Base-by-base conservation (phyloP, 768 basidiomycete species). In the Cyathus striatus region DNA sequence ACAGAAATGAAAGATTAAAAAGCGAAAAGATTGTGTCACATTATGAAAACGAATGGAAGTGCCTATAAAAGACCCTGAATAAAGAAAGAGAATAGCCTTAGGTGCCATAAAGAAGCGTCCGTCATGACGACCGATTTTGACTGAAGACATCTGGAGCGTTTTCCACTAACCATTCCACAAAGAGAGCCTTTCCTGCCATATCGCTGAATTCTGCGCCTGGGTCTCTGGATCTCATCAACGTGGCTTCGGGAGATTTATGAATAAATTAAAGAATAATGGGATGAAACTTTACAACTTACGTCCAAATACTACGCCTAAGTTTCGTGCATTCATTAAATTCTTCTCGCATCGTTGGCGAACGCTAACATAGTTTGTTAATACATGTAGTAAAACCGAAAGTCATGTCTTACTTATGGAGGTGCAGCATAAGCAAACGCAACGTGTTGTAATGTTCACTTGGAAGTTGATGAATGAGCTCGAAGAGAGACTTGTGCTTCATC, bases 231-330 rank as follows among this genome's bases (percentile, higher is more conserved):
- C 89, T 81, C 84, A 97, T 90, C 16, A 99, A 72, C 1, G 95
- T 98, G 9, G 95, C 94, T 98, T 51, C 2, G 57, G n/a, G 18
- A 5, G n/a, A n/a, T n/a, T n/a, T n/a, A 6, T 36, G 14, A 41
- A 42, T 52, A 13, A 27, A 48, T 48, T n/a, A 24, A 37, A 18
- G 35, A 46, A 50, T 27, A 54, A 42, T 37, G 40, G 13, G 16
- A 33, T 9, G 0, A 5, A 27, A 18, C 17, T 25, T 12, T 43
- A 48, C 44, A 23, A 82, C 95, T 66, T 62, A 98, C 95, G 96
- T 53, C 96, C 96, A 64, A 98, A 97, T 32, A 99, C 94, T 23
- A 98, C 93, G 5, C 96, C 96, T 17, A 99, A 68, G 56, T 98
- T 99, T 49, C 93, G 78, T 2, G 91, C 86, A 39, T 81, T 90